phyloP scores from a whole-genome alignment of 768 basidiomycete species.

The Leccinum subgranulosum region DNA sequence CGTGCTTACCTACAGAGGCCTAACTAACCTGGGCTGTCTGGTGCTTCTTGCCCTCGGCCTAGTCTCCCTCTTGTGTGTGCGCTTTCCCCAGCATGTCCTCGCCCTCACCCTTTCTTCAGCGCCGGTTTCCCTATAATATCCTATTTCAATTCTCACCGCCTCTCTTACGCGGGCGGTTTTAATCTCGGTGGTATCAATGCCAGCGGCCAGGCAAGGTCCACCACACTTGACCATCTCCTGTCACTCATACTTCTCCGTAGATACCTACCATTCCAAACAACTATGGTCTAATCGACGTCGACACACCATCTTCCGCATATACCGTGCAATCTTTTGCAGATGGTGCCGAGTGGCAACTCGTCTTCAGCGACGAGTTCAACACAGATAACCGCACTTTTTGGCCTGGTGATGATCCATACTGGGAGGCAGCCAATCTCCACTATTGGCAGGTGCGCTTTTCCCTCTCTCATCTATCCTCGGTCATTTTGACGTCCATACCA shows the following conservation, averaged over 20 bases:
- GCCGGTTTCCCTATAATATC: constrained; percentile 64
- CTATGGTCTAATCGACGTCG: constrained; percentile 68
- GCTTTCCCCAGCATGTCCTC: neutral
- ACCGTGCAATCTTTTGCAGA: constrained; percentile 51
- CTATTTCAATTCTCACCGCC: constrained; percentile 45
- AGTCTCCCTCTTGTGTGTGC: constrained; percentile 56
- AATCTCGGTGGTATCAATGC: constrained; percentile 77
- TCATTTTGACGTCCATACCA: constrained; percentile 19
- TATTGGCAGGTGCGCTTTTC: constrained; percentile 59
- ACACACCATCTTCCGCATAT: constrained; percentile 65
- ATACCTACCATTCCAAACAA: constrained; percentile 60
- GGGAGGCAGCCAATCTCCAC: constrained; percentile 81
- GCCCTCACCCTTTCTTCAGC: constrained; percentile 30
- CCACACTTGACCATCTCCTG: neutral
- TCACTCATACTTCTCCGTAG: constrained; percentile 27
- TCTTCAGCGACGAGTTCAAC: constrained; percentile 91
- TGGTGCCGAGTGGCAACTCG: constrained; percentile 56
- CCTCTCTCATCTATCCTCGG: neutral
- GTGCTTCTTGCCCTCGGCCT: constrained; percentile 51
- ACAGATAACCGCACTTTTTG: constrained; percentile 73
- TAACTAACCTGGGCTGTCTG: constrained; percentile 71
- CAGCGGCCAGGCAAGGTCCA: constrained; percentile 56
- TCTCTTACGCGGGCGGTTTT: constrained; percentile 57
- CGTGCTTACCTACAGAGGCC: constrained; percentile 65
- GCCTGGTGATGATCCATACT: constrained; percentile 83